Conservation (phyloP, 2,329 filamentous ascomycete genomes). For the Paecilomyces niveus region DNA sequence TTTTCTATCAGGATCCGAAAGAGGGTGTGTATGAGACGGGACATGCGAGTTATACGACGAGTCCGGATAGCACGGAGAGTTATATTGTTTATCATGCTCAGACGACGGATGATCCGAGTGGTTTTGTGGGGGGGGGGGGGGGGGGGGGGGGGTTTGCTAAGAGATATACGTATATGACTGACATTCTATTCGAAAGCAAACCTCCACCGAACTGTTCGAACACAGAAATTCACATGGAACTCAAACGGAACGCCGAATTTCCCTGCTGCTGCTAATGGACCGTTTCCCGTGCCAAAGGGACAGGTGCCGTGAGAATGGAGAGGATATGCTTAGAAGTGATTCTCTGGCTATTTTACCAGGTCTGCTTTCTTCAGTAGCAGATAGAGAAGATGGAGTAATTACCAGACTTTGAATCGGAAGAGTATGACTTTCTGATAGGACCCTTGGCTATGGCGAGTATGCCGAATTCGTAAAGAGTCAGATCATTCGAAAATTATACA, state of each 20-base stretch:
- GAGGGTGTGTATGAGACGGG: slow-evolving; percentile 43
- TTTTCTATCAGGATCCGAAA: slow-evolving; percentile 44
- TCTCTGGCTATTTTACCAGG: no score
- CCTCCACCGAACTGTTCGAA: slow-evolving; percentile 35
- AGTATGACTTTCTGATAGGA: background rate
- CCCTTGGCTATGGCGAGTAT: background rate
- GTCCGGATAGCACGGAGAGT: slow-evolving; percentile 40
- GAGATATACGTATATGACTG: no score
- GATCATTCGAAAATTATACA: no score
- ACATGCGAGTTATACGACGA: slow-evolving; percentile 45
- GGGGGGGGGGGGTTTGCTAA: no score
- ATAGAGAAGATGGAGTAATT: background rate
- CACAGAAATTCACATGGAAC: slow-evolving; percentile 45
- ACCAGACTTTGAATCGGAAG: background rate
- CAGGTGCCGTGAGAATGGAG: no score
- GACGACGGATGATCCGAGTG: slow-evolving; percentile 41
- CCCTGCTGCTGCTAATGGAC: slow-evolving; percentile 43
- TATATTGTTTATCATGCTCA: slow-evolving; percentile 49
- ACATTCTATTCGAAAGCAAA: background rate
- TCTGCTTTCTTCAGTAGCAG: no score
- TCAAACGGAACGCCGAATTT: slow-evolving; percentile 42
- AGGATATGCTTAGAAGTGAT: no score
- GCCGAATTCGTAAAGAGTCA: no score
- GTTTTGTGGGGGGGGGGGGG: no score
- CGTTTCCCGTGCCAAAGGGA: slow-evolving; percentile 31